Evolutionary conservation across 2,329 filamentous ascomycete genomes (phyloP).

Genomic region (Geoglossum cookeanum): DNA sequence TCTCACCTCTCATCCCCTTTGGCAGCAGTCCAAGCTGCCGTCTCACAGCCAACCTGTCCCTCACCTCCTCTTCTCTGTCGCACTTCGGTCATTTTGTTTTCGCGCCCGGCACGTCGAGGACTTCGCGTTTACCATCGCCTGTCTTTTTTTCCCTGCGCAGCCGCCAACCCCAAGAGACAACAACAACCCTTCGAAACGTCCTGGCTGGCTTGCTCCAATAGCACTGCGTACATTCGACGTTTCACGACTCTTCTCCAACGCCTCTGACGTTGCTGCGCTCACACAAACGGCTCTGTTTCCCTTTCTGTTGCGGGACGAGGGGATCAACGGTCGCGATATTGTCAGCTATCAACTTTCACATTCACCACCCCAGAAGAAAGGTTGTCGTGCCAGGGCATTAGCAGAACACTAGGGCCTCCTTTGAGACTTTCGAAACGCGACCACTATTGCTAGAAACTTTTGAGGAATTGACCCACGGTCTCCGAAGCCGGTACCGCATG

Average conservation of each 20-base stretch:
- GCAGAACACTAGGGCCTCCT: not conserved
- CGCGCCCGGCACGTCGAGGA: not conserved
- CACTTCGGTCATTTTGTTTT: not conserved
- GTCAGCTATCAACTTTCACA: not conserved
- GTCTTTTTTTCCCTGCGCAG: constrained; percentile 2
- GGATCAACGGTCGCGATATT: not conserved
- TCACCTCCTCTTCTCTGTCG: not conserved
- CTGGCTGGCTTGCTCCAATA: not conserved
- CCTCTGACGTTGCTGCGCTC: not conserved
- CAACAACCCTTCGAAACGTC: not conserved
- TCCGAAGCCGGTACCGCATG: not conserved
- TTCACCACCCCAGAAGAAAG: not conserved
- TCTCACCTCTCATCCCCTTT: not conserved
- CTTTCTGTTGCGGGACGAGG: not conserved
- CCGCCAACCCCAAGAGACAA: not conserved
- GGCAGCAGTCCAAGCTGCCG: too few relatives aligned
- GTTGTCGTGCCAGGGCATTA: not conserved
- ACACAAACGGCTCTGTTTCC: not conserved
- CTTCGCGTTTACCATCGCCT: not conserved
- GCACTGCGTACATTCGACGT: not conserved
- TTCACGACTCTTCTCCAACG: not conserved
- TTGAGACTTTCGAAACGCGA: not conserved
- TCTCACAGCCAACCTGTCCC: not conserved
- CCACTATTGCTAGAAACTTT: not conserved
- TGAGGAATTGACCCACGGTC: not conserved